Percentiles rank a stretch among this genome's conserved stretches.
These are phyloP conservation scores for Penicillium steckii DNA, from an alignment of 495 filamentous ascomycete genomes.

Conservation along the genomic window DNA sequence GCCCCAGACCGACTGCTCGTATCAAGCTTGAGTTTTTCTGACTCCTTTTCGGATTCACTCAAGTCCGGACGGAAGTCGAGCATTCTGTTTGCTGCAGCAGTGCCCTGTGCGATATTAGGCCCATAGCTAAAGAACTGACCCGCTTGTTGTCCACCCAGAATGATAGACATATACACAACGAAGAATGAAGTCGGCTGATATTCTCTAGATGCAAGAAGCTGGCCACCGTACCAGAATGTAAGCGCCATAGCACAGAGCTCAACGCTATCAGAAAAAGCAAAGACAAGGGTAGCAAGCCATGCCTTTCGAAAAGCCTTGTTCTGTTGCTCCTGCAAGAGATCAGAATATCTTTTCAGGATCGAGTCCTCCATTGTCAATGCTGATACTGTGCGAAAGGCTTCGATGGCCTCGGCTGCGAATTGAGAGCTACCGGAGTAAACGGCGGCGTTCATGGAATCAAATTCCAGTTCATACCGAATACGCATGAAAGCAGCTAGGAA, in stretches of 20 bases:
- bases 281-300: conserved; percentile 38
- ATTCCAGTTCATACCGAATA: conserved; percentile 47
- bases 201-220: conserved; percentile 50
- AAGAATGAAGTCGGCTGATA: conserved; percentile 54
- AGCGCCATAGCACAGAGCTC: conserved; percentile 55
- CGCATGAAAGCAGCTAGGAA: conserved; percentile 55
- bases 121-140: conserved; percentile 52
- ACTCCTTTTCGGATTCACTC: background rate
- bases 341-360: conserved; percentile 45
- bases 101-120: conserved; percentile 55
- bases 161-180: conserved; percentile 57
- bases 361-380: conserved; percentile 52
- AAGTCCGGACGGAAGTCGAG: conserved; percentile 23
- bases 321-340: conserved; percentile 51
- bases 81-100: conserved; percentile 55
- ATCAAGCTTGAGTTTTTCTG: background rate
- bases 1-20: background rate
- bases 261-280: conserved; percentile 38
- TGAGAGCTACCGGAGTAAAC: conserved; percentile 55
- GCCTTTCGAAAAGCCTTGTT: conserved; percentile 50
- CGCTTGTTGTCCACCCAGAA: conserved; percentile 55
- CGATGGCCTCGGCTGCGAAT: conserved; percentile 58
- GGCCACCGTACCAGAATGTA: conserved; percentile 60
- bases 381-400: conserved; percentile 57
- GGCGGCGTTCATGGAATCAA: conserved; percentile 55